Evolutionary conservation across 208 protist species (phyloP), one percentile per base, ranked within the genome.

Genomic region (Leishmania martiniquensis): DNA sequence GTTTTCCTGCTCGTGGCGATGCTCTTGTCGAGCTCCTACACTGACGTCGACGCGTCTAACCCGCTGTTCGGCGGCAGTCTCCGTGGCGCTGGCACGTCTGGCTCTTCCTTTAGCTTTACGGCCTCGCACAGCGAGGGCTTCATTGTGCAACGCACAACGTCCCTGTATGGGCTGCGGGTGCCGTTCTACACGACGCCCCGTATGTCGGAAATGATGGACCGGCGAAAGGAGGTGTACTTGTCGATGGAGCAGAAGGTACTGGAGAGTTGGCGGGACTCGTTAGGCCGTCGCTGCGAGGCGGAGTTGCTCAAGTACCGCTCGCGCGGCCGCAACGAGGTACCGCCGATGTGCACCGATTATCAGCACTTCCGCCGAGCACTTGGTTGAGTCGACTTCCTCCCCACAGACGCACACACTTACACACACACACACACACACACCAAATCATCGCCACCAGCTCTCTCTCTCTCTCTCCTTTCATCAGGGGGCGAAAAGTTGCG

Each of bases 221-320:
- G 85, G 1, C 69, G 84, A 25, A 75, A 84, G 17, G 90, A 91
- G 13, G 34, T 87, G n/a, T 81, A 82, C 34, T 25, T 80, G 29
- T 39, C 74, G 13, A 86, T 84, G 69, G 91, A 97, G 76, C 72
- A 82, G 57, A 90, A 94, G 51, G 93, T 96, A 32, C 72, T 96
- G 68, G 76, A 84, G 69, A 75, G 77, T n/a, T 89, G 96, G 75
- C 84, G 80, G 44, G 84, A 93, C 34, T 96, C 85, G 71, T 83
- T 97, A 70, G 88, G 80, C 1, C 87, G 87, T 45, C 89, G 90
- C 12, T 97, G 93, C 72, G 91, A 97, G 78, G 91, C 93, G 15
- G 93, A 97, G 72, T 90, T 85, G 17, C 84, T 95, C 51, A 83
- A 86, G 34, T 84, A 93, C 62, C 82, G 92, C 78, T 84, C 91